A percentile compares a stretch with the other conserved stretches of the same genome.
Conservation (phyloP, 768 basidiomycete species). For the Tylopilus rubrobrunneus region DNA sequence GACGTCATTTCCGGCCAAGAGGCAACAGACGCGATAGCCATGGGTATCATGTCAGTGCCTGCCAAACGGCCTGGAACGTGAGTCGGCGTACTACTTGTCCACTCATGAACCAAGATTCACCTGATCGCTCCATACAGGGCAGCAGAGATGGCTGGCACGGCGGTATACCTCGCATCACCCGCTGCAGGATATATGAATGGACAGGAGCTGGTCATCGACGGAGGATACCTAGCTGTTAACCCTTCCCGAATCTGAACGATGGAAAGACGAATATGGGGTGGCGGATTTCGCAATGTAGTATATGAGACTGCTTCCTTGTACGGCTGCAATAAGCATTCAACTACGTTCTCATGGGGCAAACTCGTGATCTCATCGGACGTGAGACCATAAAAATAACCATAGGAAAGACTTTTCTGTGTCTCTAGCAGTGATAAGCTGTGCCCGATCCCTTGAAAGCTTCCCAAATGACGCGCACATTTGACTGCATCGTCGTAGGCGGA, state of each 20-base stretch:
- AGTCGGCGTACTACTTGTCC: conserved; percentile 28
- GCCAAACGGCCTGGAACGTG: conserved; percentile 62
- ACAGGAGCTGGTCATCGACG: conserved; percentile 75
- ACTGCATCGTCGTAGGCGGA: conserved; percentile 62
- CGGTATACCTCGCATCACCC: conserved; percentile 66
- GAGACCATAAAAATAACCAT: background rate
- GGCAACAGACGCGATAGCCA: conserved; percentile 51
- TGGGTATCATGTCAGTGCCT: conserved; percentile 60
- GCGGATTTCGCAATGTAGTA: background rate
- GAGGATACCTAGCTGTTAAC: conserved; percentile 71
- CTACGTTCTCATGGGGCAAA: background rate
- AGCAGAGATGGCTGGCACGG: conserved; percentile 75
- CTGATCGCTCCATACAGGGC: conserved; percentile 38
- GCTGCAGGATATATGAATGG: conserved; percentile 76
- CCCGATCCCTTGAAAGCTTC: background rate
- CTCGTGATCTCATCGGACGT: background rate
- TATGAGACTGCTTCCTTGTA: background rate
- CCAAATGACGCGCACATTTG: conserved; percentile 30
- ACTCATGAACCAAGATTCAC: background rate
- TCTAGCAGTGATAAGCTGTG: background rate
- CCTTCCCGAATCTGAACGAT: conserved; percentile 44
- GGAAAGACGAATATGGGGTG: background rate
- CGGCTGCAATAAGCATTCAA: background rate
- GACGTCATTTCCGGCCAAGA: conserved; percentile 42
- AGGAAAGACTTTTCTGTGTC: background rate